Percentiles rank a stretch among this genome's conserved stretches.
Evolutionary conservation across 2,329 filamentous ascomycete species (phyloP).

Genomic region (Pestalotiopsis sp.): DNA sequence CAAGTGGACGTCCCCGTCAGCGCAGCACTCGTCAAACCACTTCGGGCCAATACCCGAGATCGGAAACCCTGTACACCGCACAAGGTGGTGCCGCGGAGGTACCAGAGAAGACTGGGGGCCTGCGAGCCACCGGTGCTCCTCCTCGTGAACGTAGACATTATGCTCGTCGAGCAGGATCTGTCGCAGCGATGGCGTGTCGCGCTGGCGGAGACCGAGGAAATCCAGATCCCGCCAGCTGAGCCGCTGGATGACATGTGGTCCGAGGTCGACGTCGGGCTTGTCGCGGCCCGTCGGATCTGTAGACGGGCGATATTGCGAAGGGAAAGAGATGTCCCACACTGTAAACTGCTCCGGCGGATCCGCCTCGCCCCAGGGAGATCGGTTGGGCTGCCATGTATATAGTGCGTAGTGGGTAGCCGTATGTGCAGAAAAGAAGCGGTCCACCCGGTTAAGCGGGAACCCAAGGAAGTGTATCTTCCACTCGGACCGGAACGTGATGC

Average conservation of each 20-base stretch:
- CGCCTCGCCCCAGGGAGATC: slow-evolving; percentile 57
- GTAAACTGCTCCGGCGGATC: slow-evolving; percentile 60
- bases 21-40: slow-evolving; percentile 51
- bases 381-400: slow-evolving; percentile 64
- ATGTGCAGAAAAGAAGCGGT: slow-evolving; percentile 67
- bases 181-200: slow-evolving; percentile 51
- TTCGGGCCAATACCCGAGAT: slow-evolving; percentile 51
- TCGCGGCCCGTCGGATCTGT: slow-evolving; percentile 47
- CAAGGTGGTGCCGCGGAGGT: slow-evolving; percentile 46
- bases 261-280: slow-evolving; percentile 32
- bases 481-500: slow-evolving; percentile 55
- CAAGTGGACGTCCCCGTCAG: slow-evolving; percentile 42
- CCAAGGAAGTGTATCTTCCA: slow-evolving; percentile 64
- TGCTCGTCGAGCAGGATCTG: slow-evolving; percentile 51
- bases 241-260: slow-evolving; percentile 49
- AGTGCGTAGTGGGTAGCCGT: slow-evolving; percentile 62
- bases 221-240: slow-evolving; percentile 55
- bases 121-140: slow-evolving; percentile 53
- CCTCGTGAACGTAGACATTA: slow-evolving; percentile 60
- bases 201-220: slow-evolving; percentile 56
- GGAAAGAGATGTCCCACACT: slow-evolving; percentile 60
- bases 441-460: slow-evolving; percentile 54
- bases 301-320: slow-evolving; percentile 52
- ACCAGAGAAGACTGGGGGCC: slow-evolving; percentile 44
- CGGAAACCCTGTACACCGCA: slow-evolving; percentile 56